Conservation (phyloP, 2,329 filamentous ascomycete genomes). For the Magnaporthales sp. region DNA sequence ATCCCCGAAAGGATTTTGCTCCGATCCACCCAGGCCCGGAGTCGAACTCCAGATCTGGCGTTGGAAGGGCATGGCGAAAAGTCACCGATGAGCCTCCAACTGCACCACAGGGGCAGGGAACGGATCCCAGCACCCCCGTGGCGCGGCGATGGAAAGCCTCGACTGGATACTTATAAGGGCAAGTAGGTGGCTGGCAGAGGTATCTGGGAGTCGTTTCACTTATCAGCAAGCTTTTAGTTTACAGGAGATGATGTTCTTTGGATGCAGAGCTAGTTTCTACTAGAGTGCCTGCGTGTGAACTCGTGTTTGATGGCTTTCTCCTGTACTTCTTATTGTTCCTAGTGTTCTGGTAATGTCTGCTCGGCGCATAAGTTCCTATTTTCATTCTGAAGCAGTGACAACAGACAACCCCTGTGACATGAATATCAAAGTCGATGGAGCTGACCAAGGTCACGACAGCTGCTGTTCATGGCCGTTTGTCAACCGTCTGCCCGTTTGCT, state of each 20-base stretch:
- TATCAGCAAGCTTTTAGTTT: no score
- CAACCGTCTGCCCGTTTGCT: no score
- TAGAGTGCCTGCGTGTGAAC: no score
- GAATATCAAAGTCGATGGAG: not conserved
- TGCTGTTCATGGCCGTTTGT: not conserved
- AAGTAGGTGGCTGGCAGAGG: not conserved
- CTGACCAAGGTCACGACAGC: not conserved
- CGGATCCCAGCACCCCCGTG: not conserved
- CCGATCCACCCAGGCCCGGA: not conserved
- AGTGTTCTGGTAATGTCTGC: no score
- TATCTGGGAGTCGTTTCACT: not conserved
- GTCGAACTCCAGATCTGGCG: not conserved
- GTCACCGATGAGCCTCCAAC: not conserved
- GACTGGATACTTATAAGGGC: no score
- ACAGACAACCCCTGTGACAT: not conserved
- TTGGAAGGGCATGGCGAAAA: not conserved
- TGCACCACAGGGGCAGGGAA: not conserved
- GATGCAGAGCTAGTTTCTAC: no score
- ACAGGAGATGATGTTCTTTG: no score
- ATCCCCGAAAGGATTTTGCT: not conserved
- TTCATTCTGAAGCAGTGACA: not conserved
- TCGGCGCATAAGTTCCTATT: no score
- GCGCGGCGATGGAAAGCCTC: no score
- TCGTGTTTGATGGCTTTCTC: not conserved
- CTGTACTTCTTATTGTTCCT: not conserved